These are phyloP conservation scores for Trametopsis cervina DNA, from an alignment of 768 basidiomycete genomes.

Conservation along the genomic window DNA sequence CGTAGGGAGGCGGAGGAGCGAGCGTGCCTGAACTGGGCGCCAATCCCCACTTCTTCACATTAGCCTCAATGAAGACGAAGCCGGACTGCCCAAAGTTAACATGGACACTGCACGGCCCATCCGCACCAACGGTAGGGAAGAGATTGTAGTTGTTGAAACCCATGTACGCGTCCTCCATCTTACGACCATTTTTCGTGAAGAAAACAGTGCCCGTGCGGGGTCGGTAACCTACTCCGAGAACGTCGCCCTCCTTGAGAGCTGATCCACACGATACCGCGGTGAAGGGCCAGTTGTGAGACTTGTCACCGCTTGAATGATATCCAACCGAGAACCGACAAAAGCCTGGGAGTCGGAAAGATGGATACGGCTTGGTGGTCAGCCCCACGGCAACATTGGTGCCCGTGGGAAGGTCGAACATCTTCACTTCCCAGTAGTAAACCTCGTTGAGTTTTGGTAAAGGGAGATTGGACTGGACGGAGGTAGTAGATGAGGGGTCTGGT, in stretches of 20 bases:
- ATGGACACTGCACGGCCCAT: slow-evolving; percentile 93
- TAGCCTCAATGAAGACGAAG: slow-evolving; percentile 98
- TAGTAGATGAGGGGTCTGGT: slow-evolving; percentile 89
- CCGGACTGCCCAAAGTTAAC: slow-evolving; percentile 97
- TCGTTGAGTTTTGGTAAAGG: slow-evolving; percentile 97
- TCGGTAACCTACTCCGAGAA: slow-evolving; percentile 91
- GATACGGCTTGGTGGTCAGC: slow-evolving; percentile 94
- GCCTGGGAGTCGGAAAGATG: slow-evolving; percentile 88
- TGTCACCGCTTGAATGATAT: slow-evolving; percentile 95
- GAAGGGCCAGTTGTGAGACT: slow-evolving; percentile 96
- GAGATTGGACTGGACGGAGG: slow-evolving; percentile 93
- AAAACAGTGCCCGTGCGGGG: slow-evolving; percentile 98
- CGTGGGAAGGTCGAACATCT: slow-evolving; percentile 95
- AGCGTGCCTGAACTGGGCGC: slow-evolving; percentile 96
- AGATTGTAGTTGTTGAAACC: slow-evolving; percentile 88
- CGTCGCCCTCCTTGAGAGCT: slow-evolving; percentile 85
- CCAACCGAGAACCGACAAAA: slow-evolving; percentile 83
- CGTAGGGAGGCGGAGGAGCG: slow-evolving; percentile 96
- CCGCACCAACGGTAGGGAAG: slow-evolving; percentile 95
- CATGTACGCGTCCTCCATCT: slow-evolving; percentile 92
- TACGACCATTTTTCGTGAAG: slow-evolving; percentile 96
- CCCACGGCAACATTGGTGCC: slow-evolving; percentile 88
- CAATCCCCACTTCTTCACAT: slow-evolving; percentile 99
- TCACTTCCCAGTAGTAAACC: slow-evolving; percentile 99
- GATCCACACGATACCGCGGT: slow-evolving; percentile 80